Base-by-base conservation (phyloP, 768 basidiomycete species). In the Tylopilus vinaceipallidus region DNA sequence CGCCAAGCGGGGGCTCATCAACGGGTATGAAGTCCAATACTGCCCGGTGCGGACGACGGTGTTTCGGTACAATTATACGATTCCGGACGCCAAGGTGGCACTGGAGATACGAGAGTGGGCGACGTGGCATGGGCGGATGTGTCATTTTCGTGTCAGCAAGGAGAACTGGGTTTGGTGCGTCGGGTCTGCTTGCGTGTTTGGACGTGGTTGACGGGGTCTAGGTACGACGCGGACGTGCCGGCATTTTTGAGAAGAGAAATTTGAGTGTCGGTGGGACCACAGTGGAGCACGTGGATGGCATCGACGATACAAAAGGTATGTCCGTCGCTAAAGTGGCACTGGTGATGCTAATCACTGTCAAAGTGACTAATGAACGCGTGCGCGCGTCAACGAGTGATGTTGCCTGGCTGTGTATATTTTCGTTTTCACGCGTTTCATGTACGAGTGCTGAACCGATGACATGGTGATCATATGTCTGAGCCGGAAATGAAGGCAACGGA, bases 41-140 rank as follows among this genome's bases (percentile, higher is more conserved):
- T 32, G 52, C 14, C 41, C 36, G 10, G 3, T 65, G 7, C 43
- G 39, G 34, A 20, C 56, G 30, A 64, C 63, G 0, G 2, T 67
- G 12, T 59, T 67, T 52, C 59, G 63, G 9, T 67, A 66, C 42
- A 59, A 57, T 13, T 64, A 62, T 29, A 37, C 42, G n/a, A 33
- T 65, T 2, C 55, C 62, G 13, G 46, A 57, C 16, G 44, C 59
- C 17, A 3, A 12, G 2, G 17, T 53, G 46, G 24, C 6, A 27
- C 1, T 17, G 2, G 2, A 8, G 3, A 24, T 59, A 6, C 26
- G 56, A 6, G 1, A 0, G 1, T 66, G 64, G 58, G 52, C 41
- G 1, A 11, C 7, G 3, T 16, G 22, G 2, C 60, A 58, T 2
- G 63, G 48, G 3, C 44, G 5, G 4, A 16, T 26, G 2, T 23